Percentiles rank a stretch among this genome's conserved stretches.
These are phyloP conservation scores for Eutrema japonicum DNA, from an alignment of 345 rosid genomes.

Conservation along the genomic window DNA sequence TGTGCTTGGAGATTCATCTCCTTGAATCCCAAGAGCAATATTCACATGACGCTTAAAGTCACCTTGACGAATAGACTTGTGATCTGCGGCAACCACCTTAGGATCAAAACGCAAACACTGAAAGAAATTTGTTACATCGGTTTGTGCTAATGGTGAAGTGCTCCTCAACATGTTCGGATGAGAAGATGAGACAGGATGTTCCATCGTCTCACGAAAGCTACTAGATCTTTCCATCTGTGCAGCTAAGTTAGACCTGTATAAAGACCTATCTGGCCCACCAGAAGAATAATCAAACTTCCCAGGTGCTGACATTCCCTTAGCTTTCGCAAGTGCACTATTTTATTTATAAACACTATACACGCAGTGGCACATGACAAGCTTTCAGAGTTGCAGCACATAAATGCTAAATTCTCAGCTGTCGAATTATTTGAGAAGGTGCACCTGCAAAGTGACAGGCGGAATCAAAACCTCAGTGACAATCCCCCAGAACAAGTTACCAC, in stretches of 20 bases:
- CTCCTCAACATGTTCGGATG: slow-evolving; percentile 68
- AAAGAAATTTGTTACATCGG: slow-evolving; percentile 73
- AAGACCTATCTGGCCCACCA: slow-evolving; percentile 80
- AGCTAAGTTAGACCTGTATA: slow-evolving; percentile 79
- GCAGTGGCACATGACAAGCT: slow-evolving; percentile 74
- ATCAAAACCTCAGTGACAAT: slow-evolving; percentile 28
- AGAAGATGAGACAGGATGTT: slow-evolving; percentile 70
- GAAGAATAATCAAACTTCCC: slow-evolving; percentile 87
- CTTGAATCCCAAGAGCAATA: slow-evolving; percentile 75
- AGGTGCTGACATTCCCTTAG: slow-evolving; percentile 78
- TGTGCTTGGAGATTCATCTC: slow-evolving; percentile 72
- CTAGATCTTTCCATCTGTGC: slow-evolving; percentile 82
- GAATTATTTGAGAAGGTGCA: slow-evolving; percentile 32
- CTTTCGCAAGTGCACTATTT: slow-evolving; percentile 53
- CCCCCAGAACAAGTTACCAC: slow-evolving; percentile 10
- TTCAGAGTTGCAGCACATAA: slow-evolving; percentile 55
- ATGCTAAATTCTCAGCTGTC: slow-evolving; percentile 49
- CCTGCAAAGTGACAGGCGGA: slow-evolving; percentile 53
- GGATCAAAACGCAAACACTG: slow-evolving; percentile 77
- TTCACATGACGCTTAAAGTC: slow-evolving; percentile 70
- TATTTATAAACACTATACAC: slow-evolving; percentile 51
- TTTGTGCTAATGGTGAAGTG: slow-evolving; percentile 62
- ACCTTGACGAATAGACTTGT: slow-evolving; percentile 74
- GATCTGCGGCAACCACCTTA: slow-evolving; percentile 72
- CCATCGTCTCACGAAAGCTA: slow-evolving; percentile 83